Percentiles rank a stretch among this genome's conserved stretches.
These are phyloP conservation scores for Ceratobasidium sp. DNA, from an alignment of 1,284 basidiomycete species.

Conservation along the genomic window DNA sequence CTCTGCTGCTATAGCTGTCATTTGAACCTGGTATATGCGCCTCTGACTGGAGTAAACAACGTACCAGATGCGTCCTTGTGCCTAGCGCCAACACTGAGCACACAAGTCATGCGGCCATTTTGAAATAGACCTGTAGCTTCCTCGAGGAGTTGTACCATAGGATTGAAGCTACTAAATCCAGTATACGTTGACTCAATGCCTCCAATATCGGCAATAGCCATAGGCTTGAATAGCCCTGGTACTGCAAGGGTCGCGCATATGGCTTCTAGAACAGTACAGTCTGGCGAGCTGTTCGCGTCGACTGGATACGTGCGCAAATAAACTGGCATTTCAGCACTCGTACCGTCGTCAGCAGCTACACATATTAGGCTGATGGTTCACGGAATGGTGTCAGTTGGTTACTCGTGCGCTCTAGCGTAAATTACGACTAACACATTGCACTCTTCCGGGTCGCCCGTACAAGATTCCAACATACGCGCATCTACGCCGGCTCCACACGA, in stretches of 20 bases:
- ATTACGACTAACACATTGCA: slow-evolving; percentile 18
- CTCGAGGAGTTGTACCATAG: not conserved
- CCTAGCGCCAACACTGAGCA: not conserved
- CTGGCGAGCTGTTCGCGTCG: not conserved
- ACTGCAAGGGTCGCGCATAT: not conserved
- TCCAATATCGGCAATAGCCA: not conserved
- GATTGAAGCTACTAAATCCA: not conserved
- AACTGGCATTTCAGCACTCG: not conserved
- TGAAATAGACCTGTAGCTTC: not conserved
- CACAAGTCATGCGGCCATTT: not conserved
- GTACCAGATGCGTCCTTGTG: not conserved
- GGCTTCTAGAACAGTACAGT: slow-evolving; percentile 17
- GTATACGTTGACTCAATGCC: not conserved
- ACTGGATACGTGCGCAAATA: not conserved
- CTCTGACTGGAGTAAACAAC: not conserved
- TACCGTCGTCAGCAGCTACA: not conserved
- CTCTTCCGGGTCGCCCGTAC: no score
- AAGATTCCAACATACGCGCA: not conserved
- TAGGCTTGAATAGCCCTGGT: slow-evolving; percentile 15
- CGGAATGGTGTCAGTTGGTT: no score
- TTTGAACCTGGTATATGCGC: no score
- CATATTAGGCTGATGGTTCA: slow-evolving; percentile 2
- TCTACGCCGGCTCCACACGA: not conserved
- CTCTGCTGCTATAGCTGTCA: no score
- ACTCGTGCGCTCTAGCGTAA: no score